A percentile compares a stretch with the other conserved stretches of the same genome.
phyloP scores from a whole-genome alignment of 139 green algal genomes.

The Bryopsis sp. region DNA sequence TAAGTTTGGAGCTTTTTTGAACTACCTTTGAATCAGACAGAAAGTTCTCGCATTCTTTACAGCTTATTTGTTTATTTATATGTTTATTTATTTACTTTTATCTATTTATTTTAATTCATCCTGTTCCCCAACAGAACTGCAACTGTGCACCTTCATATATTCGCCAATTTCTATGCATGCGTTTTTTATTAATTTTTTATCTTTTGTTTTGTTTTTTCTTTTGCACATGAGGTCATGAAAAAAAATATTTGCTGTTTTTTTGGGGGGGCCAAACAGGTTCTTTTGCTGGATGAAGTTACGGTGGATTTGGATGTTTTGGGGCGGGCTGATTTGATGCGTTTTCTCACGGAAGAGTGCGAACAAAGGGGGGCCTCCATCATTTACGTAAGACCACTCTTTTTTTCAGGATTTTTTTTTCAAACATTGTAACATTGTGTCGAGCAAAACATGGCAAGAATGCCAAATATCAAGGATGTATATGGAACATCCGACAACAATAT shows the following conservation, averaged over 20 bases:
- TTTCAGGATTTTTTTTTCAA: slow-evolving; percentile 23
- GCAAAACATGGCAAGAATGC: too few species aligned
- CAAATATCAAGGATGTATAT: neutral
- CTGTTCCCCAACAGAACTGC: neutral
- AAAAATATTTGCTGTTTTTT: neutral
- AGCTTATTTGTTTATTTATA: neutral
- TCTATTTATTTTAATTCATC: neutral
- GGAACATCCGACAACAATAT: neutral
- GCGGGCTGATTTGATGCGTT: slow-evolving; percentile 81
- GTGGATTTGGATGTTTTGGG: slow-evolving; percentile 97
- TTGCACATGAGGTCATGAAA: neutral
- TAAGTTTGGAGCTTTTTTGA: neutral
- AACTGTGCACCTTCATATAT: neutral
- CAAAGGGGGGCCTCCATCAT: slow-evolving; percentile 55
- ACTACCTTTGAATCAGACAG: neutral
- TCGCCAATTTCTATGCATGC: neutral
- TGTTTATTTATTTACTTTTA: too few species aligned
- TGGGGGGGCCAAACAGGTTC: slow-evolving; percentile 37
- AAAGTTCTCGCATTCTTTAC: neutral
- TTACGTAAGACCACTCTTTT: slow-evolving; percentile 88
- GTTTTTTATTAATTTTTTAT: neutral
- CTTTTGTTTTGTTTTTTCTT: neutral
- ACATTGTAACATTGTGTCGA: neutral
- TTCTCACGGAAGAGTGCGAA: slow-evolving; percentile 69
- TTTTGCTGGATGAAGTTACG: slow-evolving; percentile 97